Evolutionary conservation across 2,329 filamentous ascomycete species (phyloP).

Genomic region (Chaetoscypha palmicola): DNA sequence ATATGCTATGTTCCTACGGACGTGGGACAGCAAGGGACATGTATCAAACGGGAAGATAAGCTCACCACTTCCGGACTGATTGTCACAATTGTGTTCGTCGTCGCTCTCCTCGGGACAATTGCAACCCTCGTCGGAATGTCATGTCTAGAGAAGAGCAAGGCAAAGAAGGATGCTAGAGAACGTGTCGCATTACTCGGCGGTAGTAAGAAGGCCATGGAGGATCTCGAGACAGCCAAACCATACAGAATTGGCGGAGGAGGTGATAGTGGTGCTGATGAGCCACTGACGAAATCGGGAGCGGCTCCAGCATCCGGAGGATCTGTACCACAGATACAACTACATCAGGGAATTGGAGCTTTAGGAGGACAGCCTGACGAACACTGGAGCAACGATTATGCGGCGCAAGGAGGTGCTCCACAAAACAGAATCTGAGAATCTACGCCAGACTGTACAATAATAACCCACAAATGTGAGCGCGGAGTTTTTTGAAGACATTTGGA

Average conservation of each 20-base stretch:
- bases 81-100: constrained; percentile 19
- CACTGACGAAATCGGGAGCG: constrained; percentile 10
- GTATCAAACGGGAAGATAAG: constrained; percentile 19
- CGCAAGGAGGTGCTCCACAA: background rate
- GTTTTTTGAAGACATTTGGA: no score
- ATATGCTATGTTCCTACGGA: constrained; percentile 22
- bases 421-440: background rate
- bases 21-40: constrained; percentile 7
- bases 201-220: constrained; percentile 6
- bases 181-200: constrained; percentile 3
- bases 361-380: constrained; percentile 7
- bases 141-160: constrained; percentile 8
- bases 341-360: constrained; percentile 16
- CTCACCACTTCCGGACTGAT: constrained; percentile 21
- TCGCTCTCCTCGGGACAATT: constrained; percentile 13
- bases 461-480: no score
- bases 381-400: constrained; percentile 7
- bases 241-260: constrained; percentile 8
- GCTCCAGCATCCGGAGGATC: constrained; percentile 7
- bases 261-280: constrained; percentile 12
- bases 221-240: constrained; percentile 11
- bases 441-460: no score
- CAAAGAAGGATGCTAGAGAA: constrained; percentile 7
- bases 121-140: constrained; percentile 10
- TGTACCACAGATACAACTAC: constrained; percentile 12